Evolutionary conservation across 257 asterid species (phyloP).

Genomic region (Thymus mandschuricus): DNA sequence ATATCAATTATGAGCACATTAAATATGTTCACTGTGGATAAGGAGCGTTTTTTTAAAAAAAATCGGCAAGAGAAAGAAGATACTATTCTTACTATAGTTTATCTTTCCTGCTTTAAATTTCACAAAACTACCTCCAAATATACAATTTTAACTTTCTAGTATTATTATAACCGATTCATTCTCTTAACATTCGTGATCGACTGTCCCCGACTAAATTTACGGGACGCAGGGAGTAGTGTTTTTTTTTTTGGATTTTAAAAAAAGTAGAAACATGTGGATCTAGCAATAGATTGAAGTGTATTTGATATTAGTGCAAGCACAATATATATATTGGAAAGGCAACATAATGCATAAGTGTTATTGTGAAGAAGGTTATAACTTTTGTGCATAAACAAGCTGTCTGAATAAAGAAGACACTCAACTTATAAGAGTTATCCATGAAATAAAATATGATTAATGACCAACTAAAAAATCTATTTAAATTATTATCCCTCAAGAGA

Average conservation of each 20-base stretch:
- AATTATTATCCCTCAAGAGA: not conserved
- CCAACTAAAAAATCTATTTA: not conserved
- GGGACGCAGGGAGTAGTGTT: not conserved
- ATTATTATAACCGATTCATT: too few species aligned
- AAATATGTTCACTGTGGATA: too few species aligned
- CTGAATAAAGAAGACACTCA: not conserved
- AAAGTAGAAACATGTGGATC: not conserved
- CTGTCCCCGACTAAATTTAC: too few species aligned
- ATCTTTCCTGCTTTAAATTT: too few species aligned
- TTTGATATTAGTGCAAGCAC: not conserved
- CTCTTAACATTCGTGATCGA: not conserved
- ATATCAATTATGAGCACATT: too few species aligned
- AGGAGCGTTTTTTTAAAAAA: too few species aligned
- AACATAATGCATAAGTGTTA: not conserved
- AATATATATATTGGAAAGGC: not conserved
- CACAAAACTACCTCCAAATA: too few species aligned
- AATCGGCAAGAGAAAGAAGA: too few species aligned
- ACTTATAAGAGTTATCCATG: not conserved
- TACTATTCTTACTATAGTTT: too few species aligned
- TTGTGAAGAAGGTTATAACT: not conserved
- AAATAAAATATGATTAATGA: constrained; percentile 9
- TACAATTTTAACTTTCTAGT: too few species aligned
- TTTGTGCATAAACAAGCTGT: not conserved
- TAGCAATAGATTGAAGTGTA: not conserved
- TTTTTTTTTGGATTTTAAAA: not conserved